Base-by-base conservation (phyloP, 2,329 filamentous ascomycete species). In the Neophaeococcomyces mojaviensis region DNA sequence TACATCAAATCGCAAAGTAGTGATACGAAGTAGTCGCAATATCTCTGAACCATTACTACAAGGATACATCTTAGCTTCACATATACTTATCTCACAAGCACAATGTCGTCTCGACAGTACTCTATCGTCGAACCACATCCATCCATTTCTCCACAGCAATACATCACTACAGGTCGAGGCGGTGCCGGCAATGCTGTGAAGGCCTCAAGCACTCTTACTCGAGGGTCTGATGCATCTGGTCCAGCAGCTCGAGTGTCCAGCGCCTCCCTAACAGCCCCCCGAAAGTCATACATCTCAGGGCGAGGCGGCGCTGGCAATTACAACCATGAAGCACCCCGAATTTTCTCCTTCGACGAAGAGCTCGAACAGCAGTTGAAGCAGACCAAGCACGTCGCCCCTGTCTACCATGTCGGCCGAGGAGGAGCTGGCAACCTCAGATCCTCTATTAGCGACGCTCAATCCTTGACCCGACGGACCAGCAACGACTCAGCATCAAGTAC, bases 281-380 rank as follows among this genome's bases (percentile, higher is more conserved):
- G 70, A 55, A 44, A 58, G 22, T 61, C 61, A 41, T 70, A 65
- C 62, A 65, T 57, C 24, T 65, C 69, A 30, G 75, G 76, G 48
- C 72, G 75, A 39, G 76, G 76, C 45, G 75, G 76, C 36, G 72
- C 72, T 13, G 76, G 76, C 52, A 79, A 78, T 59, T 65, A 77
- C 52, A 70, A 74, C 65, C 63, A 58, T 8, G 31, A 43, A 13
- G 39, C 49, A 50, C 74, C 81, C 55, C 70, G 76, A 33, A 80
- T 82, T 61, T 82, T 82, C 70, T 76, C 73, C 63, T 82, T 82
- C 64, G 79, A 82, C 61, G 79, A 82, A 66, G 79, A 82, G 58
- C 70, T 82, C 42, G 71, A 77, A 55, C 72, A 72, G 48, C 73
- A 79, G 49, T 66, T 76, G 51, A 69, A 72, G 47, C 68, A 73